Base-by-base conservation (phyloP, 257 asterid genomes). In the Cruciata laevipes region DNA sequence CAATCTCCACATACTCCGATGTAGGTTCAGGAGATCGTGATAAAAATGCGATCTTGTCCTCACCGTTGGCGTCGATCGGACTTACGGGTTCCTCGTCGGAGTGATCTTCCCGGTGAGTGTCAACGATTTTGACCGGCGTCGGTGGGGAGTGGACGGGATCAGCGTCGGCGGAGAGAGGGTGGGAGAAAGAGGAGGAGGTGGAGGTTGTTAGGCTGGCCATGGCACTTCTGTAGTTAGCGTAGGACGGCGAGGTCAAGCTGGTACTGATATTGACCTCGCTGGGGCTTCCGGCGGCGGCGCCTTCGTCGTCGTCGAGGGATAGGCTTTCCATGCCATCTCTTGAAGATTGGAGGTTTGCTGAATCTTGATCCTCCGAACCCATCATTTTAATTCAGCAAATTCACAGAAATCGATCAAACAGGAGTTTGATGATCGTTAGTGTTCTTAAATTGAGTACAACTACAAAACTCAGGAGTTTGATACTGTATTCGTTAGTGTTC, bases 211-310 rank as follows among this genome's bases (percentile, higher is more conserved):
- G 86, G 23, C 83, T 81, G 23, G 86, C 74, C 86, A 86, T 78
- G 81, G 88, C 96, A 82, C 87, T 93, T 76, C 84, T 83, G 81
- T 83, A 86, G 65, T 75, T 78, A 69, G 89, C 71, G 73, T 66
- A 82, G 37, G 95, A 86, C 62, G 78, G 83, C 71, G 96, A 88
- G 78, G 77, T 75, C 70, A 86, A 80, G 57, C 73, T 80, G 17
- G 76, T 42, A 47, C 55, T 47, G 57, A 55, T 51, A 37, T 2
- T 12, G 44, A 40, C 44, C 6, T 2, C 25, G 49, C 67, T 42
- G 24, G 65, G 73, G 68, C 52, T 72, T 65, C 51, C 81, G 71
- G 18, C 33, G 64, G 35, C 81, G 71, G 18, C 40, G 65, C 63
- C 57, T 32, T 67, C 75, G 69, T 62, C 75, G 67, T 56, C 82